Evolutionary conservation across 768 basidiomycete genomes (phyloP), one percentile per base, ranked within the genome.

Genomic region (Hypsizygus marmoreus): DNA sequence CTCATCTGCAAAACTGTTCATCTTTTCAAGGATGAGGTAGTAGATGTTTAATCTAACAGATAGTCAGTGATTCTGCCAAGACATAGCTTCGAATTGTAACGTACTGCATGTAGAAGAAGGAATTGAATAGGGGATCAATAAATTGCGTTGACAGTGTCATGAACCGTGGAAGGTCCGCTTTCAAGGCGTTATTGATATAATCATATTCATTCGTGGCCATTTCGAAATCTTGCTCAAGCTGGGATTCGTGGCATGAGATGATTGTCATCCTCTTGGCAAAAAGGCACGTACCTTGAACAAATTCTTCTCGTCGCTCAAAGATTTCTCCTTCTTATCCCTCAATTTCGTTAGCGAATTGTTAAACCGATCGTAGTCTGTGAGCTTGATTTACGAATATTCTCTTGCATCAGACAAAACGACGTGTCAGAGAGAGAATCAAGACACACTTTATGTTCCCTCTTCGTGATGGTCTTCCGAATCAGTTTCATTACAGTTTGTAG

Each of bases 81-180:
- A 36, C 32, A 17, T 33, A 28, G 26, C 40, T 28, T 35, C 46
- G 52, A 39, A 23, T 40, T 23, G 24, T 32, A 22, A 82, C 93
- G 61, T 60, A 95, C 92, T 98, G 93, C 94, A 99, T 97, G 66
- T 95, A 99, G 75, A 88, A 99, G 77, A 94, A 94, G 13, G 93
- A 95, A 58, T 95, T 88, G 80, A 97, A 99, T n/a, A 98, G 73
- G 1, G 97, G 97, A 55, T 95, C 88, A 62, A 98, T 91, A 69
- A 97, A 97, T 53, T 85, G 81, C 2, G 91, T 88, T 1, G 88
- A 76, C 51, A 97, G 80, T 22, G 73, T 74, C 79, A 98, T 84
- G 75, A 98, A 98, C n/a, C 82, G 82, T 2, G 95, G 94, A 24
- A 99, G 74, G 59, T 99, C 97, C 46, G 82, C 77, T 72, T 99